Base-by-base conservation (phyloP, 495 filamentous ascomycete species). In the Neurospora sp. region DNA sequence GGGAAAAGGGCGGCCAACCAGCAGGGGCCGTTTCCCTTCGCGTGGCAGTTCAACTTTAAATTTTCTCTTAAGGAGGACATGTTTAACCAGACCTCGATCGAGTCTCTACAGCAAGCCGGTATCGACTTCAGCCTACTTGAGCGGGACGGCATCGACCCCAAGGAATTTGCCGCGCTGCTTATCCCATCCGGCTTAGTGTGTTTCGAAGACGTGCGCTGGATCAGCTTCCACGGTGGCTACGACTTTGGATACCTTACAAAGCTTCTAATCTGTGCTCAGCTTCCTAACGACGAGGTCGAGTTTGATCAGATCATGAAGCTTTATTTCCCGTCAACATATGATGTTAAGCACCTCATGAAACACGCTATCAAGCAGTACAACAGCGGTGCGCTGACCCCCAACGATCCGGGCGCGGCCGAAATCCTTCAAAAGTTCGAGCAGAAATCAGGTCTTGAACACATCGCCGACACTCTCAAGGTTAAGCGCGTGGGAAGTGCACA, bases 1-100 rank as follows among this genome's bases (percentile, higher is more conserved):
- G 79, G 74, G 18, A 73, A 75, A 42, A 79, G 81, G 74, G 79
- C 83, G 69, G 73, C 71, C 18, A 81, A 80, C 72, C 86, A 83
- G 71, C 85, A 91, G 68, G 82, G 88, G 8, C 88, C 90, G 37
- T 87, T 92, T 39, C 94, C 94, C 10, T 95, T 90, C 76, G 97
- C 96, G 22, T 99, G 96, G 96, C 94, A 97, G 75, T 99, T 99
- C 86, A 98, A 99, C 84, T 99, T 99, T 83, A 92, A 94, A 76
- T 99, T 98, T 79, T 94, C 93, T 4, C 85, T 97, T 10, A 90
- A 95, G 74, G 89, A 93, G 5, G 96, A 99, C 82, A 99, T 99
- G 96, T 98, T 94, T 82, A 93, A 93, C 45, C 90, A 96, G 77
- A 90, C 93, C 39, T 98, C 94, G 37, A 97, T 97, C 74, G 89